These are phyloP conservation scores for Collybiopsis confluens DNA, from an alignment of 768 basidiomycete genomes.

Conservation along the genomic window DNA sequence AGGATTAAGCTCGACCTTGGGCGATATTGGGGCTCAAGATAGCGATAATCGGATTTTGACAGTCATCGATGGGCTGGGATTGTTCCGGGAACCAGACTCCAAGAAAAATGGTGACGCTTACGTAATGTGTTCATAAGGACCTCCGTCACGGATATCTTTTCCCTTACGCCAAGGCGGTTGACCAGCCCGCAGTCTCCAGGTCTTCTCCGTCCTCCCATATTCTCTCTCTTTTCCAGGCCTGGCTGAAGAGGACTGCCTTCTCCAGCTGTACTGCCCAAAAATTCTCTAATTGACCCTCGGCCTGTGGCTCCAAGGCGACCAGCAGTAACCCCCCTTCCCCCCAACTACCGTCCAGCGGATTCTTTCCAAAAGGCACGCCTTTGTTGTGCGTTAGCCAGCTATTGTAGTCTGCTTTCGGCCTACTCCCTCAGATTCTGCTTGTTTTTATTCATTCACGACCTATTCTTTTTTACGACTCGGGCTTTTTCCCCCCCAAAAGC, in stretches of 20 bases:
- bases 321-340: constrained; percentile 21
- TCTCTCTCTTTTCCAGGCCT: constrained; percentile 31
- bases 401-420: constrained; percentile 22
- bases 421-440: constrained; percentile 13
- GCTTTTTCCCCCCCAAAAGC: too few relatives aligned
- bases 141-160: not conserved
- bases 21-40: not conserved
- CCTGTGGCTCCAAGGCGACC: constrained; percentile 8
- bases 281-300: not conserved
- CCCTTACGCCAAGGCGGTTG: constrained; percentile 40
- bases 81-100: not conserved
- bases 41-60: not conserved
- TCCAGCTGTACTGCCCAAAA: constrained; percentile 16
- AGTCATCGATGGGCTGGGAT: not conserved
- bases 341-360: constrained; percentile 22
- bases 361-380: constrained; percentile 84
- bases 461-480: constrained; percentile 39
- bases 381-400: constrained; percentile 84
- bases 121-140: too few relatives aligned
- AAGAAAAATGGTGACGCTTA: too few relatives aligned
- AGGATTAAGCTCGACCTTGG: not conserved
- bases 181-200: constrained; percentile 42
- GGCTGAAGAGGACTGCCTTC: constrained; percentile 40
- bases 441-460: constrained; percentile 53
- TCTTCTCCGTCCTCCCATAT: constrained; percentile 27